A percentile compares a stretch with the other conserved stretches of the same genome.
Evolutionary conservation across 2,329 filamentous ascomycete species (phyloP).

Genomic region (Sordariomycetes sp.): DNA sequence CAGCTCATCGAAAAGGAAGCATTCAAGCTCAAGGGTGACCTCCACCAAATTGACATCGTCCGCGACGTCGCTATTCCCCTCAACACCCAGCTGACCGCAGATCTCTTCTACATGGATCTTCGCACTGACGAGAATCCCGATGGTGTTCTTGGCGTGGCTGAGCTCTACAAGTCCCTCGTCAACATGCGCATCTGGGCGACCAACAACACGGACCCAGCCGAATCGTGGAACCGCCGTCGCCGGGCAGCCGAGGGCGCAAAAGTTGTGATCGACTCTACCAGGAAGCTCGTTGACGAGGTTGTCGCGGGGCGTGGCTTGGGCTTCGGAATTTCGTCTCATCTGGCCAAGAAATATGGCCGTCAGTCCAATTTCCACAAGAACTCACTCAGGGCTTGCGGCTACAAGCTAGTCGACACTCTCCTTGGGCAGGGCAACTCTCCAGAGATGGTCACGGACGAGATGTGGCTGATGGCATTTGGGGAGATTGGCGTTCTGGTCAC

Average conservation of each 20-base stretch:
- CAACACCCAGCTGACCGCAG: constrained; percentile 44
- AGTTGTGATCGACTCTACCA: constrained; percentile 25
- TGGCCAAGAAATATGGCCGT: constrained; percentile 16
- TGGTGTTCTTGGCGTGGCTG: constrained; percentile 29
- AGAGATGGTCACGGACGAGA: constrained; percentile 22
- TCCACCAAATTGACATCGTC: constrained; percentile 30
- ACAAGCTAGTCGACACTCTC: constrained; percentile 26
- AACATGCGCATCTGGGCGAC: constrained; percentile 35
- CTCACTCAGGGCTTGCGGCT: constrained; percentile 28
- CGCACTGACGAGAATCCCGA: constrained; percentile 43
- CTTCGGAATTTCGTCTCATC: constrained; percentile 16
- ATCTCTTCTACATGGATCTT: constrained; percentile 50
- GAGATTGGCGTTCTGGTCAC: constrained; percentile 29
- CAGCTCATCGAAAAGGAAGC: constrained; percentile 30
- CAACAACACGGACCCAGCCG: constrained; percentile 35
- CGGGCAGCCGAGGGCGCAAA: constrained; percentile 28
- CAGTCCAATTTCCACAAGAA: constrained; percentile 19
- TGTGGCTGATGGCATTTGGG: constrained; percentile 30
- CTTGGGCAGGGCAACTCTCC: constrained; percentile 19
- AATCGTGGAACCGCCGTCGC: constrained; percentile 35
- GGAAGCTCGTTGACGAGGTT: constrained; percentile 28
- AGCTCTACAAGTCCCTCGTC: constrained; percentile 31
- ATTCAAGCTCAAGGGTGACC: constrained; percentile 23
- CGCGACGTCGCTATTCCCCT: constrained; percentile 50
- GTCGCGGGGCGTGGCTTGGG: constrained; percentile 18